phyloP scores from a whole-genome alignment of 331 rosid genomes.

The Pyrus hybrid region DNA sequence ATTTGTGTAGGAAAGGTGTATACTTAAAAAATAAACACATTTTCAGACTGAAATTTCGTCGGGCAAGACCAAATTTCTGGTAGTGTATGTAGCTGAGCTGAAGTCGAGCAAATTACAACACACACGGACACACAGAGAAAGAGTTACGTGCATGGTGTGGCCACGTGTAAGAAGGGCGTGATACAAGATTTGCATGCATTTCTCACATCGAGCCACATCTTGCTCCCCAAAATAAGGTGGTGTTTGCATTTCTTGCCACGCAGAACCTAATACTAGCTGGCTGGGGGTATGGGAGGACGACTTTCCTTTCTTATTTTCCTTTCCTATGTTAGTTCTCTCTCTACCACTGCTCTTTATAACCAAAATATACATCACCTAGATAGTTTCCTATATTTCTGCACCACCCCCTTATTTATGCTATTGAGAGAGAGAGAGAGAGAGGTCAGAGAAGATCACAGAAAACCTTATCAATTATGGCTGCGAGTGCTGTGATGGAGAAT shows the following conservation, averaged over 20 bases:
- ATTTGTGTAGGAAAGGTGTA: background rate
- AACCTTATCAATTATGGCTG: background rate
- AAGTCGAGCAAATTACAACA: background rate
- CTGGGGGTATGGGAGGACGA: background rate
- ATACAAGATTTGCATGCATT: background rate
- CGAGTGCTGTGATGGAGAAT: constrained; percentile 35
- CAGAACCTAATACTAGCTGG: background rate
- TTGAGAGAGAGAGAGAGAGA: background rate
- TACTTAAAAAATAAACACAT: too few species aligned
- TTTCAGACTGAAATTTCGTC: too few species aligned
- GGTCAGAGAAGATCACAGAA: background rate
- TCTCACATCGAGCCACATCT: background rate
- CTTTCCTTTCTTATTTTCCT: background rate
- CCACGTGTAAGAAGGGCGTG: background rate
- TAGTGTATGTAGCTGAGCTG: background rate
- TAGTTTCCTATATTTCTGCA: background rate
- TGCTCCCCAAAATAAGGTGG: background rate
- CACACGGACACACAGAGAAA: background rate
- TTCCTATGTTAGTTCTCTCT: background rate
- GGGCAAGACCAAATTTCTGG: too few species aligned
- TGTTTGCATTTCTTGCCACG: background rate
- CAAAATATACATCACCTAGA: background rate
- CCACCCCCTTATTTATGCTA: background rate
- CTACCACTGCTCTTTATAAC: background rate
- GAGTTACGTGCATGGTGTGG: background rate